Evolutionary conservation across 257 asterid genomes (phyloP).

Genomic region (Buddleja alternifolia): DNA sequence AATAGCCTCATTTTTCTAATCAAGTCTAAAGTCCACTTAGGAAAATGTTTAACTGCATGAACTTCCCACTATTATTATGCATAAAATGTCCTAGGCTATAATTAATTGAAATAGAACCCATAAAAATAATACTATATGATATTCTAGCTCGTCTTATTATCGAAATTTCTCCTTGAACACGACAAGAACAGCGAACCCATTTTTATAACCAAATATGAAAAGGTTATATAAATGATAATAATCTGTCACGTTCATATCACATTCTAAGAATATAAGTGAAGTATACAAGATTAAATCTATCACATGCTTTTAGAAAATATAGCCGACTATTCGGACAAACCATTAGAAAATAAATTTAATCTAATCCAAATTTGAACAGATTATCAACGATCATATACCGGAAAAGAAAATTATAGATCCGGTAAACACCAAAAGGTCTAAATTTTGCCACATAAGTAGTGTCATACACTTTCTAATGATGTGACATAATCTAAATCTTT

Average conservation of each 20-base stretch:
- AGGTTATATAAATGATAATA: background rate
- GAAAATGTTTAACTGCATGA: no score
- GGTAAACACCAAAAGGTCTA: no score
- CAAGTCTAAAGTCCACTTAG: no score
- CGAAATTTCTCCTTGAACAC: background rate
- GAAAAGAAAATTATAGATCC: no score
- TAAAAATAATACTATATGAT: background rate
- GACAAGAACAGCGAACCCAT: no score
- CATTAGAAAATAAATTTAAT: background rate
- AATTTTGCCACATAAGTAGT: no score
- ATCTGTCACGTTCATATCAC: background rate
- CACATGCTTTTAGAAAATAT: background rate
- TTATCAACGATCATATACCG: slow-evolving; percentile 8
- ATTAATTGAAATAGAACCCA: no score
- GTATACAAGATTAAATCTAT: slow-evolving; percentile 7
- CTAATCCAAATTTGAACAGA: background rate
- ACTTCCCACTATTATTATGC: no score
- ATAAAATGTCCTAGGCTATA: no score
- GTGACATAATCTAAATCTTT: no score
- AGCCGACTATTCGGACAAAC: slow-evolving; percentile 29
- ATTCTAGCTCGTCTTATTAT: background rate
- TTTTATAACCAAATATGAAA: background rate
- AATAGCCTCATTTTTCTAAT: no score
- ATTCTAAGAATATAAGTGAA: background rate
- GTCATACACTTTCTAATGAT: no score